These are phyloP conservation scores for Ophiostoma sp. DNA, from an alignment of 2,329 filamentous ascomycete genomes.

Conservation along the genomic window DNA sequence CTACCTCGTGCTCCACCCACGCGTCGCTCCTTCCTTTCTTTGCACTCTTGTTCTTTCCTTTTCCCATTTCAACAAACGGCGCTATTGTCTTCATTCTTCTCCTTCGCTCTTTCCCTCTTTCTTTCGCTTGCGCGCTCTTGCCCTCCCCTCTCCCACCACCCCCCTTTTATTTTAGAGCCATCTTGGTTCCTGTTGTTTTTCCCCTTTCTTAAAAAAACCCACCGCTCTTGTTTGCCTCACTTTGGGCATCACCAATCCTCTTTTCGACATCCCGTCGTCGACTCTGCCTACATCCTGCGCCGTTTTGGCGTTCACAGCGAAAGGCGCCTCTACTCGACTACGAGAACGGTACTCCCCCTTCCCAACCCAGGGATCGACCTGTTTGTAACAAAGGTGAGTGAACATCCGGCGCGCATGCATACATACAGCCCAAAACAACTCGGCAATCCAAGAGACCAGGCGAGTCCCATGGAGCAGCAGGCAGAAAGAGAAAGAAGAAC, in stretches of 20 bases:
- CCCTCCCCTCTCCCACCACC: neutral
- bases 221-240: neutral
- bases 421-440: neutral
- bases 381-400: conserved; percentile 10
- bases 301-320: conserved; percentile 10
- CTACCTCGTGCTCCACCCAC: conserved; percentile 21
- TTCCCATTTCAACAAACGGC: conserved; percentile 19
- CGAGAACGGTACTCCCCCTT: conserved; percentile 5
- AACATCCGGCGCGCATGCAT: neutral
- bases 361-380: conserved; percentile 1
- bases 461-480: neutral
- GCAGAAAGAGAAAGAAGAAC: neutral
- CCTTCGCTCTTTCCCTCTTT: conserved; percentile 2
- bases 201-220: neutral
- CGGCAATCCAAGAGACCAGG: neutral
- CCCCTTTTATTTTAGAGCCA: conserved; percentile 7
- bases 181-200: neutral
- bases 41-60: neutral
- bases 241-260: neutral
- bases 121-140: conserved; percentile 2
- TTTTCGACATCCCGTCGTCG: neutral
- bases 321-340: neutral
- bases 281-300: neutral
- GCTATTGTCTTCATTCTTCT: conserved; percentile 10
- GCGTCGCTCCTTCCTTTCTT: conserved; percentile 28